phyloP scores from a whole-genome alignment of 208 protist genomes.

The Leishmania martiniquensis region DNA sequence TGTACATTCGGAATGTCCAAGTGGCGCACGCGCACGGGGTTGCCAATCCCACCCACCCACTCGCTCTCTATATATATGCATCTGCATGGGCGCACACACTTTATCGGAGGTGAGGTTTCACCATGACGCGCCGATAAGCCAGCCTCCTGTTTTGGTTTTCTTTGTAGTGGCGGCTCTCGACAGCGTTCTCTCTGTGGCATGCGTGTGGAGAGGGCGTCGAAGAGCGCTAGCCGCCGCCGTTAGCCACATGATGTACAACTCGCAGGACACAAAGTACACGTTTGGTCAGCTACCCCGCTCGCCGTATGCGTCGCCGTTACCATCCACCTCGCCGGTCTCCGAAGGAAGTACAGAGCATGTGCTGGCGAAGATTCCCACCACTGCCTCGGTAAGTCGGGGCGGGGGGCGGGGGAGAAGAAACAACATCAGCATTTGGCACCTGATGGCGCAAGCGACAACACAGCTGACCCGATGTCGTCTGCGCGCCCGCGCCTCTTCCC shows the following conservation, averaged over 20 bases:
- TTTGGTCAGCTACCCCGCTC: neutral
- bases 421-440: neutral
- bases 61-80: neutral
- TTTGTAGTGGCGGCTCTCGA: neutral
- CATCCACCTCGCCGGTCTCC: neutral
- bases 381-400: too few species aligned
- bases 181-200: neutral
- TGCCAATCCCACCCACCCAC: too few species aligned
- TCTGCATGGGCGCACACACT: neutral
- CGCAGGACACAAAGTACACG: neutral
- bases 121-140: neutral
- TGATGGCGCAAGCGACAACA: neutral
- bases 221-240: neutral
- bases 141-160: too few species aligned
- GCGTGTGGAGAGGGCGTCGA: neutral
- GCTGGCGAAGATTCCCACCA: too few species aligned
- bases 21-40: neutral
- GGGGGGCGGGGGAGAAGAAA: too few species aligned
- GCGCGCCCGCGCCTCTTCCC: neutral
- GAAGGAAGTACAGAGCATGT: neutral
- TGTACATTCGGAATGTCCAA: neutral
- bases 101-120: neutral
- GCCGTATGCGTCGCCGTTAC: neutral
- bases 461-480: neutral
- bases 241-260: neutral